Conservation (phyloP, 2,329 filamentous ascomycete species). For the Pseudopithomyces maydicus region DNA sequence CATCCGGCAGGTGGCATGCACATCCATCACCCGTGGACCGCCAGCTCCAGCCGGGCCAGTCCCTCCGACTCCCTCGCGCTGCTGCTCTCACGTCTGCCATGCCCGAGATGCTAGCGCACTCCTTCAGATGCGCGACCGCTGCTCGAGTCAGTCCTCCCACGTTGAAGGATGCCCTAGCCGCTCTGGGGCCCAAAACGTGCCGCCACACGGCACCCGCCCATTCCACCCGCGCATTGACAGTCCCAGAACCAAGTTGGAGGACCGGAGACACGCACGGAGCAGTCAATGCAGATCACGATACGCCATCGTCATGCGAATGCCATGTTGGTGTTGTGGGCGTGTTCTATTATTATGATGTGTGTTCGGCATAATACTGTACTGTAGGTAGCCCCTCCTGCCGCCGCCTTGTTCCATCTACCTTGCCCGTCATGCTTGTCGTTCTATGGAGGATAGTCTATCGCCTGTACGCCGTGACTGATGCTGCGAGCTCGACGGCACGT, state of each 20-base stretch:
- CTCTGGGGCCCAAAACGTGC: constrained; percentile 5
- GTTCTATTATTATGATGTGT: background rate
- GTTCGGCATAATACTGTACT: constrained; percentile 5
- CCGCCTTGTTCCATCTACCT: constrained; percentile 3
- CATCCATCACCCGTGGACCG: background rate
- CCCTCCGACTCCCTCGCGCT: background rate
- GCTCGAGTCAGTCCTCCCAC: constrained; percentile 8
- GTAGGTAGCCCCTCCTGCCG: background rate
- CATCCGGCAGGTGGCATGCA: constrained; percentile 5
- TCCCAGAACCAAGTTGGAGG: background rate
- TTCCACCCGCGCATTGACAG: constrained; percentile 11
- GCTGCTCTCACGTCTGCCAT: background rate
- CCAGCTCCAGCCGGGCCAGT: background rate
- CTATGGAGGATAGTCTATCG: constrained; percentile 7
- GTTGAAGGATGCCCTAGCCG: constrained; percentile 1
- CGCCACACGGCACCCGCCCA: constrained; percentile 3
- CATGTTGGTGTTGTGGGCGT: no score
- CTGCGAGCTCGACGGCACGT: constrained; percentile 13
- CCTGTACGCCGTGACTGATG: constrained; percentile 23
- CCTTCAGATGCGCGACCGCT: background rate
- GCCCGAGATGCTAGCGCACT: background rate
- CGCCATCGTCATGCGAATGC: background rate
- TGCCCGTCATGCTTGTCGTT: constrained; percentile 11
- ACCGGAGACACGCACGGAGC: background rate
- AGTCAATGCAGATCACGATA: constrained; percentile 2